phyloP scores from a whole-genome alignment of 306 rosid species.

The Castanea crenata region DNA sequence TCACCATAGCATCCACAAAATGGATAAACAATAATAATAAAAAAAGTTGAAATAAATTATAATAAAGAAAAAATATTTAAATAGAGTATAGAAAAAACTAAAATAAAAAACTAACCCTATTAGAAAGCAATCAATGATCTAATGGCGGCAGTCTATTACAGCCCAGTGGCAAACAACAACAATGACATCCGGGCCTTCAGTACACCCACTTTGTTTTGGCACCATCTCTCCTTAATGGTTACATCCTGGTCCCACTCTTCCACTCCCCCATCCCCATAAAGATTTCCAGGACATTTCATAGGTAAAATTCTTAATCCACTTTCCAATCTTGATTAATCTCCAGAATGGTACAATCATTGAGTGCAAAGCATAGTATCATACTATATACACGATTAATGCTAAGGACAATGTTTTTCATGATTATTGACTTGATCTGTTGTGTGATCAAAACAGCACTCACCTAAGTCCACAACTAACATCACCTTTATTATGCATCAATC shows the following conservation, averaged over 20 bases:
- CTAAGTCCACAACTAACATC: too few relatives aligned
- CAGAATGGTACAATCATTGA: background rate
- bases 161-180: conserved; percentile 25
- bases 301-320: background rate
- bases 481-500: too few relatives aligned
- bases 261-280: conserved; percentile 19
- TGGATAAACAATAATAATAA: too few relatives aligned
- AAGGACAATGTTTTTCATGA: too few relatives aligned
- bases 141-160: conserved; percentile 13
- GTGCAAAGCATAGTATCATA: background rate
- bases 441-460: too few relatives aligned
- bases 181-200: conserved; percentile 22
- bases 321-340: background rate
- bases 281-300: background rate
- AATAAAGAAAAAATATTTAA: too few relatives aligned
- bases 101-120: background rate
- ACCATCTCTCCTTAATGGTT: background rate
- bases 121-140: conserved; percentile 12
- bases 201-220: conserved; percentile 9
- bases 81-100: too few relatives aligned
- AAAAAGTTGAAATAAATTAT: too few relatives aligned
- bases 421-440: too few relatives aligned
- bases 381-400: too few relatives aligned
- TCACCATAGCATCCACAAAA: too few relatives aligned
- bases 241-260: background rate